phyloP scores from a whole-genome alignment of 768 basidiomycete genomes.

The Cubamyces sp. region DNA sequence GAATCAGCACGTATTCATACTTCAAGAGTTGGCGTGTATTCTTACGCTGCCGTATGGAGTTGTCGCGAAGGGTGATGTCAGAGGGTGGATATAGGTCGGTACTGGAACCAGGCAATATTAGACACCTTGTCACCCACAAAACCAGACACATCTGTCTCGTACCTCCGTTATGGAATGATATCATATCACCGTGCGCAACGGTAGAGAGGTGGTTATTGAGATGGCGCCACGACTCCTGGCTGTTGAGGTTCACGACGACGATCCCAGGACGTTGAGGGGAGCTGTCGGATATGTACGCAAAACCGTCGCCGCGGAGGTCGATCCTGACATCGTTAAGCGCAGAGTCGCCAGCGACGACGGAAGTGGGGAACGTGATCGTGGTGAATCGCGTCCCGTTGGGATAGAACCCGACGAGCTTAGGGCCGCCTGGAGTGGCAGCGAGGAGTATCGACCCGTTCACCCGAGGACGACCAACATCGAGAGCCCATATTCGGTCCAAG shows the following conservation, averaged over 20 bases:
- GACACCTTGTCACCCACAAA: no score
- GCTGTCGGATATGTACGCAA: constrained; percentile 29
- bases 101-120: constrained; percentile 2
- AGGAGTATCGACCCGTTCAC: constrained; percentile 25
- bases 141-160: neutral
- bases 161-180: constrained; percentile 28
- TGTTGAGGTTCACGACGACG: constrained; percentile 26
- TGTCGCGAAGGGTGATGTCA: constrained; percentile 16
- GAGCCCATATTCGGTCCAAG: constrained; percentile 29
- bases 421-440: constrained; percentile 22
- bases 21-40: neutral
- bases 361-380: constrained; percentile 26
- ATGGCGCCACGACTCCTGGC: constrained; percentile 27
- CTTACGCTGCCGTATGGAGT: constrained; percentile 22
- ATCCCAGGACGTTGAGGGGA: constrained; percentile 22
- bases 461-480: constrained; percentile 31
- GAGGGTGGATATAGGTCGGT: constrained; percentile 22
- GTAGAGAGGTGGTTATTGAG: constrained; percentile 21
- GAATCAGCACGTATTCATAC: neutral
- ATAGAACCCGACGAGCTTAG: constrained; percentile 30
- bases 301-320: constrained; percentile 29
- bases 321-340: constrained; percentile 30
- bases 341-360: constrained; percentile 28
- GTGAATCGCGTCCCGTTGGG: constrained; percentile 20
- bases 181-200: constrained; percentile 9